Base-by-base conservation (phyloP, 208 protist genomes). In the Herpetomonas samuelpessoai region DNA sequence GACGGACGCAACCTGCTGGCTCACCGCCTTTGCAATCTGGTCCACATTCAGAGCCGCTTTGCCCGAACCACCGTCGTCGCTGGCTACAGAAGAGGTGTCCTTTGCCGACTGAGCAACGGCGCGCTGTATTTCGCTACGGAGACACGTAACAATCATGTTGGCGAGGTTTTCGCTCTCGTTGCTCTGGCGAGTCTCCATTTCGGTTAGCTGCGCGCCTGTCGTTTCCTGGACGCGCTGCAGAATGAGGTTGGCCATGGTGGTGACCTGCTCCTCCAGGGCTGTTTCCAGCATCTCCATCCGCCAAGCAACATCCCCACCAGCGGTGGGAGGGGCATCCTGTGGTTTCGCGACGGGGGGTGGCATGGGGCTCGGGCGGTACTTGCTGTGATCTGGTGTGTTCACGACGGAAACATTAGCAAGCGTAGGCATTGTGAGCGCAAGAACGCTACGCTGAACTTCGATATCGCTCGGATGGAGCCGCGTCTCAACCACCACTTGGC, bases 381-480 rank as follows among this genome's bases (percentile, higher is more conserved):
- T 39, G 51, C 62, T 55, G 35, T 49, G 52, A 21, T 61, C 52
- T 44, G 69, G 65, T 41, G 57, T 45, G 18, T 39, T 46, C 47
- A 71, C 52, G 22, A 94, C 84, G 24, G 72, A 60, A 29, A 92
- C 70, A n/a, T 57, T 58, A 0, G 67, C 54, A 22, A 83, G 61
- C 1, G 50, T 72, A 9, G 81, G 77, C 75, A 82, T 83, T 18
- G 69, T 45, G 53, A 94, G 54, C 2, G 76, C 65, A 22, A 95
- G 62, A 19, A 95, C 79, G 7, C 71, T 57, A 10, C 71, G 75
- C 73, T 92, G 88, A 38, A 95, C 59, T 51, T 71, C 69, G 12
- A 72, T 74, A 55, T 95, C 88, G 22, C 76, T 68, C 2, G 84
- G 85, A 59, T 90, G 82, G 47, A 95, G 63, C 1, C 57, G 41